Conservation (phyloP, 768 basidiomycete genomes). For the Boletus rex-veris region DNA sequence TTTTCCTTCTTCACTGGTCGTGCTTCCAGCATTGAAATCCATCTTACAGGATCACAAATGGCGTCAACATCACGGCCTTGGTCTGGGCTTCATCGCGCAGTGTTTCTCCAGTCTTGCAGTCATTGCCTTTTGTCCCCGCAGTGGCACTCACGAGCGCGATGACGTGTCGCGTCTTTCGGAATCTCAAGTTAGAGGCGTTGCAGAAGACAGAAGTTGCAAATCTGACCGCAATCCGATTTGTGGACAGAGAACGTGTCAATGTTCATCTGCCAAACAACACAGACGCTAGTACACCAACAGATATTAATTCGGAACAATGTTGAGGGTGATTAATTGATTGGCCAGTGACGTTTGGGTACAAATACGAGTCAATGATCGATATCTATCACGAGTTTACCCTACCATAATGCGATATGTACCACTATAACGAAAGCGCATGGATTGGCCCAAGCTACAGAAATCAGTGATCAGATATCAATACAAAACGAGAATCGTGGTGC, state of each 20-base stretch:
- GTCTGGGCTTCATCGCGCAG: slow-evolving; percentile 17
- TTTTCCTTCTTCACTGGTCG: not conserved
- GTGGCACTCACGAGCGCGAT: slow-evolving; percentile 32
- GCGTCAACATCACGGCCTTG: slow-evolving; percentile 29
- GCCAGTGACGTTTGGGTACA: not conserved
- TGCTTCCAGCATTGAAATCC: not conserved
- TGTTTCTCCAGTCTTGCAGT: slow-evolving; percentile 21
- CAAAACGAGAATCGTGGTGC: slow-evolving; percentile 11
- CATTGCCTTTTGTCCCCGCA: slow-evolving; percentile 25
- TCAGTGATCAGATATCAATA: slow-evolving; percentile 4
- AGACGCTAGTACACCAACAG: not conserved
- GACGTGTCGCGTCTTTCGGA: slow-evolving; percentile 35
- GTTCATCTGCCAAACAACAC: not conserved
- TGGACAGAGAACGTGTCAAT: not conserved
- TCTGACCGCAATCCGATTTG: slow-evolving; percentile 20
- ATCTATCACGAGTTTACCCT: not conserved
- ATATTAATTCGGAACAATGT: not conserved
- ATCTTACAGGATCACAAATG: slow-evolving; percentile 30
- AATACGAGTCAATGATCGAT: not conserved
- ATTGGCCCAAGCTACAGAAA: not conserved
- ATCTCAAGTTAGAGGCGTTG: slow-evolving; percentile 25
- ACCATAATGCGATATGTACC: not conserved
- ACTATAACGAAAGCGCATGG: not conserved
- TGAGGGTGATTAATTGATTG: not conserved
- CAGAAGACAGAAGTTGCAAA: slow-evolving; percentile 5